phyloP scores from a whole-genome alignment of 2,329 filamentous ascomycete species.

The Fusarium siculi region DNA sequence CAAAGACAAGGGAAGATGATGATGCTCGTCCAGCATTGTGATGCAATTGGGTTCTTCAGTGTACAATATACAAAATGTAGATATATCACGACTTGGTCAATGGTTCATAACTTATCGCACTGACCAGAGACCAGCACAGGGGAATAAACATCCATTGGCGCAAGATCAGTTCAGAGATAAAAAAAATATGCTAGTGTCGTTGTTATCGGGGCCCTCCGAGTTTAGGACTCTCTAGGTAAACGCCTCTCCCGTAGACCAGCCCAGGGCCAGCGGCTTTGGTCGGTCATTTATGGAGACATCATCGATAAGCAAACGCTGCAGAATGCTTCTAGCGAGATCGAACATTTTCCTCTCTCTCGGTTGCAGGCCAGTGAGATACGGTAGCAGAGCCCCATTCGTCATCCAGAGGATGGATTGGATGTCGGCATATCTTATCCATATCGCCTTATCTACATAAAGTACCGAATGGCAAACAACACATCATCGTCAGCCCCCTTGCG shows the following conservation, averaged over 20 bases:
- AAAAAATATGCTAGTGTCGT: slow-evolving; percentile 11
- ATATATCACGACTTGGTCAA: neutral
- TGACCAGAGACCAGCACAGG: slow-evolving; percentile 6
- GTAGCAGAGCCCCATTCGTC: slow-evolving; percentile 31
- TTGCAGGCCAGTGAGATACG: slow-evolving; percentile 15
- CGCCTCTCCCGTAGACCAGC: slow-evolving; percentile 31
- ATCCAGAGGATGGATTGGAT: neutral
- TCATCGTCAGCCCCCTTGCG: neutral
- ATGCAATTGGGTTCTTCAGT: neutral
- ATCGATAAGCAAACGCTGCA: slow-evolving; percentile 18
- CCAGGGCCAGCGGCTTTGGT: slow-evolving; percentile 34
- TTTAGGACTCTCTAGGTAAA: slow-evolving; percentile 27
- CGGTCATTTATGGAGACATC: slow-evolving; percentile 35
- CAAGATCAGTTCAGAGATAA: slow-evolving; percentile 9
- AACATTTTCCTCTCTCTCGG: neutral
- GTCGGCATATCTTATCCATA: slow-evolving; percentile 29
- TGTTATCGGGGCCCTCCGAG: slow-evolving; percentile 27
- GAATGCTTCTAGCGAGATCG: slow-evolving; percentile 33
- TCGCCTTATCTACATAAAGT: slow-evolving; percentile 10
- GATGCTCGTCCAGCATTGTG: slow-evolving; percentile 21
- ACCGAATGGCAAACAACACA: slow-evolving; percentile 11
- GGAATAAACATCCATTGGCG: neutral
- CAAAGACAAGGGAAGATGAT: slow-evolving; percentile 15
- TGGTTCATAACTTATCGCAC: neutral
- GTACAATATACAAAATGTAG: slow-evolving; percentile 4